phyloP scores from a whole-genome alignment of 2,329 filamentous ascomycete genomes.

The Macrophomina tecta region DNA sequence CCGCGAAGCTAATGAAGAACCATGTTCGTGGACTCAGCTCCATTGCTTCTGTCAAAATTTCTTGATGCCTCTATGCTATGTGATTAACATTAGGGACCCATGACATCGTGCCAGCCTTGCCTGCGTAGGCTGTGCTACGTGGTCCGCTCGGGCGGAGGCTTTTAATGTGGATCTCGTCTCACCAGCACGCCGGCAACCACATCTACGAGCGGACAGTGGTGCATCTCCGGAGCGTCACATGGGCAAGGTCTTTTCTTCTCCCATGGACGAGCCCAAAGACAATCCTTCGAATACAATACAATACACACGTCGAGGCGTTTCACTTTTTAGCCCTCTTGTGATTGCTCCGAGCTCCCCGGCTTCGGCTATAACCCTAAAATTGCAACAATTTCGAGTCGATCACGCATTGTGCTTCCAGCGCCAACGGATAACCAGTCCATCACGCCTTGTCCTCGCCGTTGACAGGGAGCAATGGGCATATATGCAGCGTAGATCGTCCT shows the following conservation, averaged over 20 bases:
- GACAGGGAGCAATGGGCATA: neutral
- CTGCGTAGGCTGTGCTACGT: neutral
- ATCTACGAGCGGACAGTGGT: neutral
- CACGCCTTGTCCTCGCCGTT: neutral
- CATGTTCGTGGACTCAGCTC: neutral
- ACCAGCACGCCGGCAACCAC: constrained; percentile 6
- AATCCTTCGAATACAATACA: neutral
- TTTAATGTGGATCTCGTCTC: neutral
- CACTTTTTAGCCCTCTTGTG: neutral
- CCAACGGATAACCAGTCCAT: neutral
- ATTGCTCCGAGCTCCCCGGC: neutral
- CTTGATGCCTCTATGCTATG: neutral
- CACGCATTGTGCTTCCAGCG: neutral
- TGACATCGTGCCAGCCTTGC: neutral
- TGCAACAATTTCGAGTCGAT: neutral
- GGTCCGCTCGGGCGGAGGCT: neutral
- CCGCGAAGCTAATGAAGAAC: constrained; percentile 10
- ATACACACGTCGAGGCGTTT: neutral
- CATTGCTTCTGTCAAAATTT: neutral
- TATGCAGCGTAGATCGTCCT: neutral
- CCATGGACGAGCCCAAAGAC: neutral
- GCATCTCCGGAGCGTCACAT: neutral
- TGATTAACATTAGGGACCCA: constrained; percentile 5
- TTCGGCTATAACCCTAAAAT: neutral
- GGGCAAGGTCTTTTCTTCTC: neutral